Evolutionary conservation across 495 filamentous ascomycete species (phyloP).

Genomic region (Penicilliopsis zonata): DNA sequence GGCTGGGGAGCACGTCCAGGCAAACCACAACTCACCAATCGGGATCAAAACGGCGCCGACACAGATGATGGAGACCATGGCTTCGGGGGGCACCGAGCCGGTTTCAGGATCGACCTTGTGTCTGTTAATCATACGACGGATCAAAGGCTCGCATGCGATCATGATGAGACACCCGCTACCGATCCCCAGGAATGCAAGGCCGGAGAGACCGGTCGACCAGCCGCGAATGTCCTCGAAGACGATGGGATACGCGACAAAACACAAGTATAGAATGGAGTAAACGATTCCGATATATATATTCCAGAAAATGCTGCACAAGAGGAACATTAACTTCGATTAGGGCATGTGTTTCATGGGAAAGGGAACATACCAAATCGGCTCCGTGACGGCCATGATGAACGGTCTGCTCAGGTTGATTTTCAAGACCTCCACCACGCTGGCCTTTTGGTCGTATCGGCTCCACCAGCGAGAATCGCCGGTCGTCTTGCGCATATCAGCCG

Average conservation of each 20-base stretch:
- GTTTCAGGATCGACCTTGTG: constrained; percentile 59
- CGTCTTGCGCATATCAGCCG: constrained; percentile 56
- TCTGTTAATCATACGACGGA: constrained; percentile 58
- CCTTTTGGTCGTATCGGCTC: constrained; percentile 60
- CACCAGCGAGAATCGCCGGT: constrained; percentile 65
- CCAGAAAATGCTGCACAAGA: constrained; percentile 51
- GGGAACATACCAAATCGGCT: constrained; percentile 59
- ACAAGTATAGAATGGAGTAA: constrained; percentile 68
- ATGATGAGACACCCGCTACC: constrained; percentile 57
- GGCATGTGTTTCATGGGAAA: background rate
- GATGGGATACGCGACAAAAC: constrained; percentile 73
- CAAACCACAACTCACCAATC: constrained; percentile 64
- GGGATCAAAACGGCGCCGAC: constrained; percentile 58
- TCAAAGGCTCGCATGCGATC: constrained; percentile 56
- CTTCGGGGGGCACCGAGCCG: constrained; percentile 56
- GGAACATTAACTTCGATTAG: constrained; percentile 1
- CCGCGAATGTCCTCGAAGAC: constrained; percentile 61
- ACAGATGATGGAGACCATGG: constrained; percentile 59
- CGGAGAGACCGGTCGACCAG: constrained; percentile 55
- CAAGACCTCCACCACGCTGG: constrained; percentile 40
- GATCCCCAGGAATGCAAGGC: constrained; percentile 66
- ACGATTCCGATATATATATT: constrained; percentile 57
- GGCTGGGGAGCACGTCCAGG: constrained; percentile 64
- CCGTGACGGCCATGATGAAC: constrained; percentile 64
- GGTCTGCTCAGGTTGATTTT: constrained; percentile 65